Evolutionary conservation across 768 basidiomycete genomes (phyloP), one percentile per base, ranked within the genome.

Genomic region (Candolleomyces eurysporus): DNA sequence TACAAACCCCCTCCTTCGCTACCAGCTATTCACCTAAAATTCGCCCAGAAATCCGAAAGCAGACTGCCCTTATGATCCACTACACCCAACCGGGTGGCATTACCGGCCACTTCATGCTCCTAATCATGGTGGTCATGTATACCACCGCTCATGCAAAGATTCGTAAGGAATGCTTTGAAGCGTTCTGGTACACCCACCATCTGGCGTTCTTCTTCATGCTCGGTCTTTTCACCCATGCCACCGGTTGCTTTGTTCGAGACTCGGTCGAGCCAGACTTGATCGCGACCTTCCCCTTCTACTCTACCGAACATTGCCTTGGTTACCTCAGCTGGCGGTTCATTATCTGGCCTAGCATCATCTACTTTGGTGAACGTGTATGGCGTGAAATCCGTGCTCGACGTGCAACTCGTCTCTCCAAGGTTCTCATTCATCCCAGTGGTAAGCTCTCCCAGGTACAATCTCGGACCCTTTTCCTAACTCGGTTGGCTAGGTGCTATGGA

Each of bases 151-250:
- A 95, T 74, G 82, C 85, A 69, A 94, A 91, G 75, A 88, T 98
- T 64, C 90, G 95, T 66, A 74, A 83, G 62, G 92, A 94, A 74
- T 92, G 88, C 78, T 97, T 96, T 75, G 95, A 98, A 73, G 92
- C 86, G 1, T 98, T 98, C 80, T 96, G 94, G 94, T 96, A 95
- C 73, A 95, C 94, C 39, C 95, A 96, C 65, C 95, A 96, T 66
- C 85, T 95, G 45, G 92, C 92, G 11, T 93, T 95, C 82, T 92
- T 95, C 78, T 95, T 96, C 79, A 92, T 96, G 87, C 79, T 96
- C 63, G 91, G 86, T 36, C 84, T 97, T 51, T 96, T 91, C 75
- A 83, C 91, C 21, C 94, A 96, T 72, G 94, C 94, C 9, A 90
- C 90, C 59, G 94, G 95, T 5, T 98, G 95, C 75, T 98, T 98